phyloP scores from a whole-genome alignment of 2,329 filamentous ascomycete genomes.

The Ophiocordyceps camponoti-leonardi region DNA sequence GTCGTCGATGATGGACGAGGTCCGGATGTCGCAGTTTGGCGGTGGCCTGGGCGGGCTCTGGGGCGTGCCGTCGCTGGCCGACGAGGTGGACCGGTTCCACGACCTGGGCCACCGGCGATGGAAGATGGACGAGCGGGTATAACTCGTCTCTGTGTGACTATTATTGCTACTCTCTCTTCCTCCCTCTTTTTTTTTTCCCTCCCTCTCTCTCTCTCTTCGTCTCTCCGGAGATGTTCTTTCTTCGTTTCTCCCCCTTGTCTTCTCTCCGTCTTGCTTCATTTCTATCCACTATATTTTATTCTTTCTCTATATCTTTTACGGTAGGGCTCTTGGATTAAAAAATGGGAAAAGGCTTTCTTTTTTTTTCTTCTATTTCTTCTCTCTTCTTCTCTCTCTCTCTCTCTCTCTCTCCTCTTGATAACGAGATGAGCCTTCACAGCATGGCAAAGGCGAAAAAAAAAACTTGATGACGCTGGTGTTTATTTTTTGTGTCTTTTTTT shows the following conservation, averaged over 20 bases:
- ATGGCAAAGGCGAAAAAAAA: slow-evolving; percentile 2
- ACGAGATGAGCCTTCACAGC: background rate
- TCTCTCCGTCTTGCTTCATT: background rate
- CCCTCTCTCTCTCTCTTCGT: slow-evolving; percentile 1
- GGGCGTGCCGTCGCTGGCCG: slow-evolving; percentile 24
- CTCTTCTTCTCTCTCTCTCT: too few species aligned
- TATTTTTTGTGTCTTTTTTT: too few species aligned
- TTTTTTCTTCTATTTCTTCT: background rate
- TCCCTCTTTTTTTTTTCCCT: background rate
- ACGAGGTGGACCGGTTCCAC: slow-evolving; percentile 25
- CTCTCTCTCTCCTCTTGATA: background rate
- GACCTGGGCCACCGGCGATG: slow-evolving; percentile 33
- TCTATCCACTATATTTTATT: background rate
- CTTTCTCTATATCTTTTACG: background rate
- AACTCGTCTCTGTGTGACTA: background rate
- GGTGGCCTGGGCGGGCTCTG: slow-evolving; percentile 24
- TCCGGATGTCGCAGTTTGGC: slow-evolving; percentile 17
- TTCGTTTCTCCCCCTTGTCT: background rate
- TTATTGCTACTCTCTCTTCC: background rate
- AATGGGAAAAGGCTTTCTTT: background rate
- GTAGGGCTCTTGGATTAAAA: background rate
- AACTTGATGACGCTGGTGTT: background rate
- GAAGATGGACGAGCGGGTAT: slow-evolving; percentile 33
- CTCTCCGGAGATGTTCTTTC: too few species aligned
- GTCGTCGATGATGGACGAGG: slow-evolving; percentile 11